These are phyloP conservation scores for Circinella minor DNA, from an alignment of 371 early-diverging fungal genomes.

Conservation along the genomic window DNA sequence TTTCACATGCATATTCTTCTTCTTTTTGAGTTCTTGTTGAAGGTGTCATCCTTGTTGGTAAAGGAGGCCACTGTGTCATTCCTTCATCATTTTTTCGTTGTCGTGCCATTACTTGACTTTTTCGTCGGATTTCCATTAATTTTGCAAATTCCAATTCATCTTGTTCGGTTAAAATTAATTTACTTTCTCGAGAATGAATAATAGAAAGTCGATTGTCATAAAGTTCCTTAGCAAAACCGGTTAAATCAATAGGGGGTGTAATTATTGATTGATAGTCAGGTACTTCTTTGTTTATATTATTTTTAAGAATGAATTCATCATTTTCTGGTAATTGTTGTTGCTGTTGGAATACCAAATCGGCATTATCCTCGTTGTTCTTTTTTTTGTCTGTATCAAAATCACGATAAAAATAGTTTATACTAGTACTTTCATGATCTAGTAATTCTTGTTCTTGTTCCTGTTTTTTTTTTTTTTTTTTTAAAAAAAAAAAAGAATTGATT, in stretches of 20 bases:
- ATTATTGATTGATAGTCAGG: background rate
- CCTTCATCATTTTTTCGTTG: background rate
- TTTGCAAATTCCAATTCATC: constrained; percentile 44
- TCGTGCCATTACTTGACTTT: background rate
- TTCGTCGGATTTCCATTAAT: constrained; percentile 16
- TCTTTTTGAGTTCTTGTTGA: background rate
- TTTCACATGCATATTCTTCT: constrained; percentile 7
- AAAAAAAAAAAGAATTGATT: background rate
- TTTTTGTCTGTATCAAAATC: constrained; percentile 6
- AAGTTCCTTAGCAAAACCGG: constrained; percentile 41
- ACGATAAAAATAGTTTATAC: constrained; percentile 4
- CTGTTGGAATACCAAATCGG: background rate
- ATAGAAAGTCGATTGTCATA: constrained; percentile 47
- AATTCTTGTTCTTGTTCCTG: background rate
- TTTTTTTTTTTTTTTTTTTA: too few species aligned
- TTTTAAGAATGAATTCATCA: background rate
- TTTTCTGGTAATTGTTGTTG: background rate
- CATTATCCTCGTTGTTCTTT: background rate
- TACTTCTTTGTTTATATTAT: background rate
- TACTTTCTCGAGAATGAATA: constrained; percentile 37
- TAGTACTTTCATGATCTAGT: background rate
- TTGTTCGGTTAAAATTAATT: constrained; percentile 42
- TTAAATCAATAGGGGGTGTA: constrained; percentile 31
- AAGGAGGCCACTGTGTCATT: too few species aligned
- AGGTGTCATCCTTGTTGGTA: too few species aligned